Evolutionary conservation across 2,329 filamentous ascomycete species (phyloP), one percentile per base, ranked within the genome.

Genomic region (Pestalotiopsis sp.): DNA sequence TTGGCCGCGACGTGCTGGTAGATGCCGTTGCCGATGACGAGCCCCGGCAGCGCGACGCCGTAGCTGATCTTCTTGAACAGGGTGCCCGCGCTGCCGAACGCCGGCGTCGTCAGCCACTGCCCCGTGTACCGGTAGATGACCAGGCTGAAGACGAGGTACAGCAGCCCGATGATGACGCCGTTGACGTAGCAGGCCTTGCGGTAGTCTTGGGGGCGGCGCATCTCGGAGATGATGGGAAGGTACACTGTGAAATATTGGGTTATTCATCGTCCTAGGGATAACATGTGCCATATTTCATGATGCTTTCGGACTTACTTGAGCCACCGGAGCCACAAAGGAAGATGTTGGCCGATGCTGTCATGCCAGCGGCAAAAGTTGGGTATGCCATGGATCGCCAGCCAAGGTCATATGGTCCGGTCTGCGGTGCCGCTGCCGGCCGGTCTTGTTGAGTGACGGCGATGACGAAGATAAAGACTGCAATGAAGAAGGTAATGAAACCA

Each of bases 181-280:
- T 73, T 73, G 2, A 74, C 39, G 23, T 75, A 71, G 0, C 72
- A 71, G 2, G 77, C 76, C 67, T 77, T 72, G 61, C 66, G 67
- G 74, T 84, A 89, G 66, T 87, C 84, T 25, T 79, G 80, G 0
- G 87, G 86, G 23, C 83, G 80, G 36, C 79, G 80, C 86, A 90
- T 90, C 77, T 90, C 88, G 0, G 83, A 84, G 66, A 90, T 88
- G 62, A 89, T 84, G 6, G 86, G 86, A 4, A 89, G 76, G 74
- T 87, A 89, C 4, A 85, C 85, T 3, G 79, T 84, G 4, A 83
- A 4, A 52, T 9, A 3, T n/a, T 7, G 9, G 5, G 45, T 52
- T 3, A 52, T 17, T n/a, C 2, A 52, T n/a, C n/a, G 20, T 20
- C n/a, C 2, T 4, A 0, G 2, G 1, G 45, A 9, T 52, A 52